Percentiles rank a stretch among this genome's conserved stretches.
phyloP scores from a whole-genome alignment of 805 yeast genomes.

The Saitoella complicata region DNA sequence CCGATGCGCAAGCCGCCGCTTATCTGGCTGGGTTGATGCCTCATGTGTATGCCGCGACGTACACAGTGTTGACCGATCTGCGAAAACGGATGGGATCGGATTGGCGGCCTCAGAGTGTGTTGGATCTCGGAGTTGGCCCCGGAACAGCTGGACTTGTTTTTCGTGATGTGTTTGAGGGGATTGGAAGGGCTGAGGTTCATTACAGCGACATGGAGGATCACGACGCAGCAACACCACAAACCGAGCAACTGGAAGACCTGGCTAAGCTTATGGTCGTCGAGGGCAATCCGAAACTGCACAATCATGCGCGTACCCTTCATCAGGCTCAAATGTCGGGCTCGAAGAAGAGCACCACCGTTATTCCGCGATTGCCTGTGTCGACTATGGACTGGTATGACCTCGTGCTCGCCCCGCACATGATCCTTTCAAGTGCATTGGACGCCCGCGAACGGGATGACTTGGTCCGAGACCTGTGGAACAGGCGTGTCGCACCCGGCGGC shows the following conservation, averaged over 20 bases:
- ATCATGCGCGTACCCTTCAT: not conserved
- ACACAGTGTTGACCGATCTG: not conserved
- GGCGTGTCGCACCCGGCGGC: slow-evolving; percentile 60
- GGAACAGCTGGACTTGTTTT: not conserved
- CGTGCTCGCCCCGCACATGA: not conserved
- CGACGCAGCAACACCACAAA: not conserved
- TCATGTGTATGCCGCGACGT: too few species aligned
- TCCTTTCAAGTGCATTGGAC: not conserved
- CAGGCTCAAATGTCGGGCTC: not conserved
- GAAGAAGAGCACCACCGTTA: not conserved
- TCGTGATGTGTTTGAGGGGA: not conserved
- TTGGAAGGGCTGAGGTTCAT: too few species aligned
- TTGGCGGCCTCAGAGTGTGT: not conserved
- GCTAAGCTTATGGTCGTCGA: not conserved
- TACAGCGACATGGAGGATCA: not conserved
- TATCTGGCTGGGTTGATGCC: too few species aligned
- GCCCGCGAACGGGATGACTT: not conserved
- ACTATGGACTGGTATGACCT: not conserved
- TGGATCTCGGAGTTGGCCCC: not conserved
- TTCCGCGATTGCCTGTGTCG: not conserved
- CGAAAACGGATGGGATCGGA: not conserved
- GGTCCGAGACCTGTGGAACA: not conserved
- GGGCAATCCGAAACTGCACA: not conserved
- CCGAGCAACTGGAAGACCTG: not conserved
- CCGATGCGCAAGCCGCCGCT: too few species aligned